A percentile compares a stretch with the other conserved stretches of the same genome.
Evolutionary conservation across 1,139 yeast species (phyloP).

Genomic region (Trichomonascaceae sp.): DNA sequence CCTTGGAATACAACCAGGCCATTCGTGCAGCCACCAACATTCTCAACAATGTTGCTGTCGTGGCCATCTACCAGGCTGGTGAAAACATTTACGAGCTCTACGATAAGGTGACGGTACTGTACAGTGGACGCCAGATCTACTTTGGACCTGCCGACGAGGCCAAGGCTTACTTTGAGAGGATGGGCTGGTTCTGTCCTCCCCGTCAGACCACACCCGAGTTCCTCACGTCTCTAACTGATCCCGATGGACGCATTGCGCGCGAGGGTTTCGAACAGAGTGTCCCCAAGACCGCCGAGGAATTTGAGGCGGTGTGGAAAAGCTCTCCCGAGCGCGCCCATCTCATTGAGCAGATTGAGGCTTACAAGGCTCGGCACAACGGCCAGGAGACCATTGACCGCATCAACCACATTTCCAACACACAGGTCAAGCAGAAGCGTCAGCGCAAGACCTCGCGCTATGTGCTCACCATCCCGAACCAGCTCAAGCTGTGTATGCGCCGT

Average conservation of each 20-base stretch:
- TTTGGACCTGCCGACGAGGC: constrained; percentile 46
- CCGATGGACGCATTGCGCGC: constrained; percentile 33
- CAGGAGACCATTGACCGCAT: constrained; percentile 32
- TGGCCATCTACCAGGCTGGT: constrained; percentile 52
- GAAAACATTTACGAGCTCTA: constrained; percentile 49
- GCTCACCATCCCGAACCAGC: constrained; percentile 35
- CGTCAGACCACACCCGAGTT: constrained; percentile 58
- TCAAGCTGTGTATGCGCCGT: constrained; percentile 32
- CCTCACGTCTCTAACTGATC: constrained; percentile 54
- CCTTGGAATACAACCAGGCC: constrained; percentile 53
- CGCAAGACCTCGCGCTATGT: constrained; percentile 35
- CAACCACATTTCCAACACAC: constrained; percentile 26
- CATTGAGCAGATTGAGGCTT: constrained; percentile 31
- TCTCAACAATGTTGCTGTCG: constrained; percentile 42
- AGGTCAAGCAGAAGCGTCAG: constrained; percentile 34
- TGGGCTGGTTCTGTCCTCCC: constrained; percentile 50
- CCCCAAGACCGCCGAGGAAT: constrained; percentile 45
- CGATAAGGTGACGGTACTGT: constrained; percentile 51
- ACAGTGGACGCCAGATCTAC: constrained; percentile 45
- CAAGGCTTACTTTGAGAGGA: constrained; percentile 37
- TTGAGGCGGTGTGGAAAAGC: constrained; percentile 40
- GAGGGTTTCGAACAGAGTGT: constrained; percentile 40
- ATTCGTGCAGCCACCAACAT: constrained; percentile 47
- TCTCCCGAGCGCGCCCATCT: constrained; percentile 37
- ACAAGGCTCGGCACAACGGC: constrained; percentile 26